phyloP scores from a whole-genome alignment of 805 yeast species.

The Wickerhamomyces bovis region DNA sequence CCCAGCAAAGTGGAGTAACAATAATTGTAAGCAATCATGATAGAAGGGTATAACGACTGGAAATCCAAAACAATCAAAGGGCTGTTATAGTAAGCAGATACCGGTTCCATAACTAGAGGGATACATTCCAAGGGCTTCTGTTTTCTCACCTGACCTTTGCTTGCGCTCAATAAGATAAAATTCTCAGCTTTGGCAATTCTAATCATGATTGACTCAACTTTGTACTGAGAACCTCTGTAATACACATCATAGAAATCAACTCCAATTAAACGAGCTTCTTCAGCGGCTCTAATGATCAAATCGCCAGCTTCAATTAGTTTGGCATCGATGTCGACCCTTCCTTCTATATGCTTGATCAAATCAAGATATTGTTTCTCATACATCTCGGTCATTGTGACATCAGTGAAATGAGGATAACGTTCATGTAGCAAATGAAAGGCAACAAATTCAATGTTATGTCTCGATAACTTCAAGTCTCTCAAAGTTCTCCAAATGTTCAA shows the following conservation, averaged over 20 bases:
- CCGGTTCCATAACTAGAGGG: slow-evolving; percentile 91
- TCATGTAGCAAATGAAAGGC: slow-evolving; percentile 61
- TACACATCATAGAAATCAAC: slow-evolving; percentile 85
- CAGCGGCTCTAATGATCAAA: slow-evolving; percentile 62
- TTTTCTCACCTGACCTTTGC: slow-evolving; percentile 69
- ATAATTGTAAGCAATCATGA: slow-evolving; percentile 85
- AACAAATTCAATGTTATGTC: slow-evolving; percentile 73
- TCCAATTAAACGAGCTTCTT: slow-evolving; percentile 81
- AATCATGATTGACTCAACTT: slow-evolving; percentile 79
- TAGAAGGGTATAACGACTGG: slow-evolving; percentile 89
- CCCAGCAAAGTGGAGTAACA: slow-evolving; percentile 76
- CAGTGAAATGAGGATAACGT: slow-evolving; percentile 58
- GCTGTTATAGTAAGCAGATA: slow-evolving; percentile 74
- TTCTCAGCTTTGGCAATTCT: slow-evolving; percentile 76
- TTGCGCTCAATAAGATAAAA: slow-evolving; percentile 68
- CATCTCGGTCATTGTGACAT: slow-evolving; percentile 42
- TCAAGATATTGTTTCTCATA: slow-evolving; percentile 30
- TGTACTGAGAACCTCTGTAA: slow-evolving; percentile 89
- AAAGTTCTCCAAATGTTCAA: slow-evolving; percentile 81
- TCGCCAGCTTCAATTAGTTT: slow-evolving; percentile 47
- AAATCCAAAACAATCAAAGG: slow-evolving; percentile 90
- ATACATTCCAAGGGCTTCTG: slow-evolving; percentile 85
- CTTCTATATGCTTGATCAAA: slow-evolving; percentile 41
- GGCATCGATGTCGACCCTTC: slow-evolving; percentile 38
- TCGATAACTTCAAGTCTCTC: slow-evolving; percentile 56